Conservation (phyloP, 345 rosid species). For the Moricandia moricandioides region DNA sequence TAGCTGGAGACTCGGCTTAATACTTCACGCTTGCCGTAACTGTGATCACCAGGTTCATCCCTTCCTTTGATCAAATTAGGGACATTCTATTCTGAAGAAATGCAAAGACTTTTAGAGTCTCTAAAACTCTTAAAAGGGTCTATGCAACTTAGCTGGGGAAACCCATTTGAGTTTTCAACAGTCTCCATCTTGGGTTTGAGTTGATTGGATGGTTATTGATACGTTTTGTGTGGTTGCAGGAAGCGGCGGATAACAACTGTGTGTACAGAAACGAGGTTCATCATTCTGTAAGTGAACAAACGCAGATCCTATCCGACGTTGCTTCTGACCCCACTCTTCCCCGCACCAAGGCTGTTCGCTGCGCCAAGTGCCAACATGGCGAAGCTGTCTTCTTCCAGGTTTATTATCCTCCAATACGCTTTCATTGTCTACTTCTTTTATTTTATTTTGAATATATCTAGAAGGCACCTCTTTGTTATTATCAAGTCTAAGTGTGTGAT, state of each 20-base stretch:
- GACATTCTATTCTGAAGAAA: background rate
- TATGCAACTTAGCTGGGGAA: background rate
- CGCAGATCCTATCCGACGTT: conserved; percentile 70
- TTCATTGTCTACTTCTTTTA: background rate
- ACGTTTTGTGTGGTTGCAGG: conserved; percentile 36
- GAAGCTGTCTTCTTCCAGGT: conserved; percentile 94
- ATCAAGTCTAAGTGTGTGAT: background rate
- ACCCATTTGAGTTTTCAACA: background rate
- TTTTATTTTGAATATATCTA: background rate
- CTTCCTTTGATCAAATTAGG: conserved; percentile 8
- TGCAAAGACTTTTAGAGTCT: background rate
- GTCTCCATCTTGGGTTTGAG: background rate
- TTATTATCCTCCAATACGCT: background rate
- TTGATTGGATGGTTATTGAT: too few relatives aligned
- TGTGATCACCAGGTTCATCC: conserved; percentile 73
- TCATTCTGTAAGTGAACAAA: conserved; percentile 66
- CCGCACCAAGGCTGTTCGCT: conserved; percentile 65
- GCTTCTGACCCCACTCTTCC: conserved; percentile 89
- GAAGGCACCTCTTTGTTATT: too few relatives aligned
- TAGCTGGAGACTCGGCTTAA: too few relatives aligned
- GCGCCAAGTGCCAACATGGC: conserved; percentile 51
- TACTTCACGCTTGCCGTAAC: conserved; percentile 54
- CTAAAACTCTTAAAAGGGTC: background rate
- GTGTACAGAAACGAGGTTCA: conserved; percentile 74
- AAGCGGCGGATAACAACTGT: conserved; percentile 63